A percentile compares a stretch with the other conserved stretches of the same genome.
phyloP scores from a whole-genome alignment of 1,284 basidiomycete genomes.

The Marasmius sp. region DNA sequence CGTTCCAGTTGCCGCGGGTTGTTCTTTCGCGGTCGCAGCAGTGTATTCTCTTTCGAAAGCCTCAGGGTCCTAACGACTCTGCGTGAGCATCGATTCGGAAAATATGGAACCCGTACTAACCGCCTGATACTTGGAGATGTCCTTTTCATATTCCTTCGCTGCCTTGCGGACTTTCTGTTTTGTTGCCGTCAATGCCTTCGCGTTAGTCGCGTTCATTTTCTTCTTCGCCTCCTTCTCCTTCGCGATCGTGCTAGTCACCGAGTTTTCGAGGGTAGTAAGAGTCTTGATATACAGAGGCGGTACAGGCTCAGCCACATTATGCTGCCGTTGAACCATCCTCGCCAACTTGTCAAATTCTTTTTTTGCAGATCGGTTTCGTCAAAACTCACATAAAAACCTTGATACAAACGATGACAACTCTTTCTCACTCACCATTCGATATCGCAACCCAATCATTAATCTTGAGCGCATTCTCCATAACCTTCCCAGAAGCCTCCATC shows the following conservation, averaged over 20 bases:
- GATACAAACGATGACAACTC: background rate
- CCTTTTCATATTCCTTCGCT: slow-evolving; percentile 85
- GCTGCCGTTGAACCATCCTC: slow-evolving; percentile 89
- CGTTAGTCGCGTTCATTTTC: slow-evolving; percentile 96
- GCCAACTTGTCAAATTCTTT: slow-evolving; percentile 95
- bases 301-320: slow-evolving; percentile 83
- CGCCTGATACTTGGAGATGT: slow-evolving; percentile 78
- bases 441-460: slow-evolving; percentile 97
- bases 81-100: background rate
- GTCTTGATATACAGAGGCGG: slow-evolving; percentile 87
- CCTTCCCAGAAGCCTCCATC: slow-evolving; percentile 87
- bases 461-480: slow-evolving; percentile 93
- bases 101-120: slow-evolving; percentile 40
- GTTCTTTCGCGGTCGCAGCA: slow-evolving; percentile 51
- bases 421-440: slow-evolving; percentile 64
- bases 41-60: slow-evolving; percentile 81
- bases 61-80: slow-evolving; percentile 73
- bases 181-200: slow-evolving; percentile 93
- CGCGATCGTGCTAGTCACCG: slow-evolving; percentile 72
- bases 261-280: slow-evolving; percentile 76
- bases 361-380: background rate
- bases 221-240: slow-evolving; percentile 92
- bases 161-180: slow-evolving; percentile 97
- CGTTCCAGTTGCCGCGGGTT: slow-evolving; percentile 30
- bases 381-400: slow-evolving; percentile 4